Evolutionary conservation across 305 asterid genomes (phyloP).

Genomic region (Rubia peregrina): DNA sequence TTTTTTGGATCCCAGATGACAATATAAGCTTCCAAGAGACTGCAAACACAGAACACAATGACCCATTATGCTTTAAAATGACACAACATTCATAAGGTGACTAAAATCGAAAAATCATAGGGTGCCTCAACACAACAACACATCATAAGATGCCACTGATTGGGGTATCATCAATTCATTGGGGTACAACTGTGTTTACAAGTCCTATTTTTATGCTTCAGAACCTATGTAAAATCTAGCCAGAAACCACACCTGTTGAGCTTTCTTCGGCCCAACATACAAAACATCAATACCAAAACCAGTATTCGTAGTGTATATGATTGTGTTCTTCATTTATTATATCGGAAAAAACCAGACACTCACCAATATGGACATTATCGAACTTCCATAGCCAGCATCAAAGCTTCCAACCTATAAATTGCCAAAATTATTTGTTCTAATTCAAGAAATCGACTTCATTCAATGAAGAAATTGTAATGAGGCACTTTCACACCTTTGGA

Average conservation of each 20-base stretch:
- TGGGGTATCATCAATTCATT: too few relatives aligned
- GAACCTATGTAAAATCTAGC: constrained; percentile 68
- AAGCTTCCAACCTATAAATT: constrained; percentile 81
- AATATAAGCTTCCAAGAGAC: too few relatives aligned
- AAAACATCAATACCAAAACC: not conserved
- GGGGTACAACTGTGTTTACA: constrained; percentile 78
- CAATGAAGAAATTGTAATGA: not conserved
- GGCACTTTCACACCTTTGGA: constrained; percentile 82
- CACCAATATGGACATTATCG: constrained; percentile 84
- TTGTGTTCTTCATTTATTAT: not conserved
- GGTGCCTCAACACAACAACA: too few relatives aligned
- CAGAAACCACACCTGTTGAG: constrained; percentile 88
- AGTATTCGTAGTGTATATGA: not conserved
- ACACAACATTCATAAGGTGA: too few relatives aligned
- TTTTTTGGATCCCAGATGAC: too few relatives aligned
- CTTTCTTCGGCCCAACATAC: constrained; percentile 84
- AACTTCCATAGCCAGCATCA: constrained; percentile 92
- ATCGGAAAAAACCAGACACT: constrained; percentile 5
- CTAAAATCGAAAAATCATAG: too few relatives aligned
- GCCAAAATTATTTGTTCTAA: too few relatives aligned
- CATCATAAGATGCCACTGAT: too few relatives aligned
- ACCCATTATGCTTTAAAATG: too few relatives aligned
- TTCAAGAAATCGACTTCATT: too few relatives aligned
- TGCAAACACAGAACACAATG: too few relatives aligned
- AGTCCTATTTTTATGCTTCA: constrained; percentile 95